phyloP scores from a whole-genome alignment of 208 protist genomes.

The Kentomonas sorsogonicus region DNA sequence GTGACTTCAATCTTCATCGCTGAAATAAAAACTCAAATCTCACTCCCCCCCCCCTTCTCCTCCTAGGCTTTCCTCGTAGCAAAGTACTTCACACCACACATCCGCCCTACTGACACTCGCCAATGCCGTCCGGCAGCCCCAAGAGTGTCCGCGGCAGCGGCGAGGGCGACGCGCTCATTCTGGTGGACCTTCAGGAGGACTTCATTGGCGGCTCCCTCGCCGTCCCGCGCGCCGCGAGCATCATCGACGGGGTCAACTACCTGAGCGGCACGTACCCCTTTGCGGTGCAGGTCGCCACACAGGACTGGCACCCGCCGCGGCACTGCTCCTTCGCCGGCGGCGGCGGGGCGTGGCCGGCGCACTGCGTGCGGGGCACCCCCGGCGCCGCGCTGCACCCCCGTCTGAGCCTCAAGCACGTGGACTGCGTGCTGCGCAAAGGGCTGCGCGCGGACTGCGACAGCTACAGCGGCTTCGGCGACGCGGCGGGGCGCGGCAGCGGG shows the following conservation, averaged over 20 bases:
- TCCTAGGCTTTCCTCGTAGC: too few relatives aligned
- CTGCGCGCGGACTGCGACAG: constrained; percentile 3
- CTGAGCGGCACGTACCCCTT: neutral
- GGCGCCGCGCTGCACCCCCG: constrained; percentile 37
- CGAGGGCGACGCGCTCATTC: constrained; percentile 39
- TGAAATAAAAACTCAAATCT: too few relatives aligned
- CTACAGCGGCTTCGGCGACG: neutral
- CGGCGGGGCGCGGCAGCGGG: too few relatives aligned
- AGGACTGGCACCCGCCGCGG: constrained; percentile 46
- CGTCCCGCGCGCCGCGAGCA: too few relatives aligned
- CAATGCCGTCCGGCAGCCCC: neutral
- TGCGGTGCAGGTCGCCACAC: constrained; percentile 5
- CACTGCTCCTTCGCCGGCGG: constrained; percentile 63
- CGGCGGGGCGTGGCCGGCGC: constrained; percentile 47
- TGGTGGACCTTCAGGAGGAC: constrained; percentile 72
- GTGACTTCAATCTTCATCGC: too few relatives aligned
- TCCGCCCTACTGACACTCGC: neutral
- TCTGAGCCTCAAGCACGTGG: constrained; percentile 17
- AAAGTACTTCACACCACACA: too few relatives aligned
- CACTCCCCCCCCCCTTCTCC: too few relatives aligned
- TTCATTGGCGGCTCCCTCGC: constrained; percentile 58
- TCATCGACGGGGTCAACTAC: too few relatives aligned
- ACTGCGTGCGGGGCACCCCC: constrained; percentile 41
- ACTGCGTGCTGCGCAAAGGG: constrained; percentile 37
- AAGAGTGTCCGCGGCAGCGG: constrained; percentile 2